A percentile compares a stretch with the other conserved stretches of the same genome.
These are phyloP conservation scores for Mycotypha africana DNA, from an alignment of 371 early-diverging fungal genomes.

Conservation along the genomic window DNA sequence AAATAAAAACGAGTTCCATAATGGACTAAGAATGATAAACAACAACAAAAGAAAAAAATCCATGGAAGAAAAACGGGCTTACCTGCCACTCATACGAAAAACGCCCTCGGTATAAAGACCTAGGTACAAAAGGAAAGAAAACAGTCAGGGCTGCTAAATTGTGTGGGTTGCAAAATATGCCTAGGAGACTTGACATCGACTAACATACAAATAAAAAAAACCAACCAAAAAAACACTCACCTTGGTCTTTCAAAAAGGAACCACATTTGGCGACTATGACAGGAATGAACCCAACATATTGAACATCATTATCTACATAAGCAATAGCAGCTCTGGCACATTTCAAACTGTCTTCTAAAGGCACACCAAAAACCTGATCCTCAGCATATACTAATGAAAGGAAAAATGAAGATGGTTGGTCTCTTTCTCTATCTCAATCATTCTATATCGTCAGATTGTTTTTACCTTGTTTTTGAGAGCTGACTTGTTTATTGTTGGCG, in stretches of 20 bases:
- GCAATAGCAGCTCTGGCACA: conserved; percentile 24
- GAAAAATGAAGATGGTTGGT: too few species aligned
- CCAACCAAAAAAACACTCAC: conserved; percentile 6
- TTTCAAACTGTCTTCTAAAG: conserved; percentile 19
- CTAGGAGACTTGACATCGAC: too few species aligned
- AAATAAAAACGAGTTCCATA: too few species aligned
- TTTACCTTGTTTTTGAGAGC: conserved; percentile 20
- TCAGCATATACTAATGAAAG: neutral
- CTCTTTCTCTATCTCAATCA: neutral
- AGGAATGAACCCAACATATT: conserved; percentile 38
- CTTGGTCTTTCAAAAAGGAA: conserved; percentile 43
- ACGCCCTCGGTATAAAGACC: conserved; percentile 33
- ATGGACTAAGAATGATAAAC: too few species aligned
- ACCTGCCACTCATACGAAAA: conserved; percentile 37
- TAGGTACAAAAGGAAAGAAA: neutral
- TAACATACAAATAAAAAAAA: neutral
- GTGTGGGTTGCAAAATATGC: neutral
- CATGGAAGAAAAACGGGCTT: too few species aligned
- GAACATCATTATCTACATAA: conserved; percentile 22
- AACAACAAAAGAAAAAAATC: neutral
- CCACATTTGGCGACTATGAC: conserved; percentile 51
- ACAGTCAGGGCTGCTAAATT: neutral
- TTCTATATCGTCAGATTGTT: too few species aligned
- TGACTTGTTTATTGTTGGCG: conserved; percentile 8
- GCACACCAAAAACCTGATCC: conserved; percentile 28